phyloP scores from a whole-genome alignment of 1,139 yeast species.

The Debaryomyces coudertii region DNA sequence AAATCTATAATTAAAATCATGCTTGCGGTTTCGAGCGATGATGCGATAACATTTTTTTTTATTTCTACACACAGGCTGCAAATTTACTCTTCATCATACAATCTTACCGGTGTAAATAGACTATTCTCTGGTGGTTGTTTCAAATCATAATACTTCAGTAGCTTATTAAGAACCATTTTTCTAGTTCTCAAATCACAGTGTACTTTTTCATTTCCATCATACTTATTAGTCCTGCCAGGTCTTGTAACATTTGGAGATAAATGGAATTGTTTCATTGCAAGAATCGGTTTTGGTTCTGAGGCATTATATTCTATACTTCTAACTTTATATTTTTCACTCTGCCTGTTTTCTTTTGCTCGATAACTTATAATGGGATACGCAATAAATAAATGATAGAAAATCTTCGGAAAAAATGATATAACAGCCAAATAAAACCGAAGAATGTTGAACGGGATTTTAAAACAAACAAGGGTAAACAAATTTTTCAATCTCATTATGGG shows the following conservation, averaged over 20 bases:
- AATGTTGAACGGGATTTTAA: slow-evolving; percentile 23
- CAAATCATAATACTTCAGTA: slow-evolving; percentile 19
- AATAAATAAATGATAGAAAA: slow-evolving; percentile 20
- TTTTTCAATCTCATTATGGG: slow-evolving; percentile 15
- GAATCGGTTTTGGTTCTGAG: neutral
- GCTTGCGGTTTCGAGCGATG: slow-evolving; percentile 5
- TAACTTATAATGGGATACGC: slow-evolving; percentile 18
- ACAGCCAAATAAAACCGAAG: slow-evolving; percentile 20
- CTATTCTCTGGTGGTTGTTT: neutral
- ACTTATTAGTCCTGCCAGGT: neutral
- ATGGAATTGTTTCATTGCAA: slow-evolving; percentile 12
- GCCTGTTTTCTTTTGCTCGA: slow-evolving; percentile 2
- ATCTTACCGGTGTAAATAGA: slow-evolving; percentile 9
- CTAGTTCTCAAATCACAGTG: slow-evolving; percentile 14
- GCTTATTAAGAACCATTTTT: slow-evolving; percentile 17
- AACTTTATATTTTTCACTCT: slow-evolving; percentile 10
- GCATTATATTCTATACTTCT: neutral
- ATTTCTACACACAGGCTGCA: slow-evolving; percentile 6
- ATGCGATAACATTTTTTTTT: slow-evolving; percentile 5
- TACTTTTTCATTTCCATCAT: neutral
- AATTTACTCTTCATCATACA: slow-evolving; percentile 10
- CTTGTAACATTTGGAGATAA: slow-evolving; percentile 4
- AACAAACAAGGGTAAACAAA: slow-evolving; percentile 15
- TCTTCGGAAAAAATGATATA: slow-evolving; percentile 24
- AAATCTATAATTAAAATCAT: slow-evolving; percentile 2